Evolutionary conservation across 208 protist species (phyloP).

Genomic region (Crithidia thermophila): DNA sequence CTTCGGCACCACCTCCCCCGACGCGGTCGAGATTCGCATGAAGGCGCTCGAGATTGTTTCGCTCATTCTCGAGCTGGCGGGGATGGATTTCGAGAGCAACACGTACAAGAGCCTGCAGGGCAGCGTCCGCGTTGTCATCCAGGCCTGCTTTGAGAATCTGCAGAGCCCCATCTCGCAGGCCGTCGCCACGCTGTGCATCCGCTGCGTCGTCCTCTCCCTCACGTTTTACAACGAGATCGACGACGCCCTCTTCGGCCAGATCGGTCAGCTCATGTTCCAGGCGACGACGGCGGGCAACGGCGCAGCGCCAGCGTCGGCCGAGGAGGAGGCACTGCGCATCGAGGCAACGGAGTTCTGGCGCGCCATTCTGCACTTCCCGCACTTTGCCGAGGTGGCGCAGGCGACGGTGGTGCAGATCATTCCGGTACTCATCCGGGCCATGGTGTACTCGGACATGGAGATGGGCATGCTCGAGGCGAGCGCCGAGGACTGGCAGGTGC

Average conservation of each 20-base stretch:
- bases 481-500: slow-evolving; percentile 79
- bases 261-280: slow-evolving; percentile 60
- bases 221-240: slow-evolving; percentile 64
- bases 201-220: slow-evolving; percentile 70
- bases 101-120: slow-evolving; percentile 61
- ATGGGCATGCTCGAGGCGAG: slow-evolving; percentile 80
- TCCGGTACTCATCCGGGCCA: slow-evolving; percentile 81
- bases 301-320: slow-evolving; percentile 10
- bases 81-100: slow-evolving; percentile 55
- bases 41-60: slow-evolving; percentile 64
- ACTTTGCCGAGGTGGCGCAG: slow-evolving; percentile 64
- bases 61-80: slow-evolving; percentile 67
- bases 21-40: slow-evolving; percentile 50
- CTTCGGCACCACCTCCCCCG: slow-evolving; percentile 20
- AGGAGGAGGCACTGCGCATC: slow-evolving; percentile 76
- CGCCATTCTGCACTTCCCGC: slow-evolving; percentile 71
- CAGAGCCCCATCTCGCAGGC: slow-evolving; percentile 44
- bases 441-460: slow-evolving; percentile 94
- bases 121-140: slow-evolving; percentile 46
- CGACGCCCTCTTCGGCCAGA: slow-evolving; percentile 55
- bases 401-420: slow-evolving; percentile 58
- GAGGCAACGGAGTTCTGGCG: slow-evolving; percentile 87
- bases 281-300: slow-evolving; percentile 44
- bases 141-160: slow-evolving; percentile 73
- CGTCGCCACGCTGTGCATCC: slow-evolving; percentile 58